Conservation (phyloP, 1,284 basidiomycete species). For the Cutaneotrichosporon dermatis region DNA sequence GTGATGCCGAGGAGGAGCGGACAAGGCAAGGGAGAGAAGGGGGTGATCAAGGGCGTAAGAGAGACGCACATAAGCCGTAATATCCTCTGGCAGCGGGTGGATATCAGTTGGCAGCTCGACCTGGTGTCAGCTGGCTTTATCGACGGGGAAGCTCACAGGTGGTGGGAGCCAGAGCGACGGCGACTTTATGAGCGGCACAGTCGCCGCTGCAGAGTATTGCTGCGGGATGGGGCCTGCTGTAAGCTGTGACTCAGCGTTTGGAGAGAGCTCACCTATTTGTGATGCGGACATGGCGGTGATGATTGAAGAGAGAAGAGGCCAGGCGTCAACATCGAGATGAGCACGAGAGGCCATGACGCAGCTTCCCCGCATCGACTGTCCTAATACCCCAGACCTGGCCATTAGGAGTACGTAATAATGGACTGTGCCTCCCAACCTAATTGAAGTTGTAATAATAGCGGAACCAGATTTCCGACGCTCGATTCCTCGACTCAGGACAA, state of each 20-base stretch:
- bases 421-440: too few species aligned
- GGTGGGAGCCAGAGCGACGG: constrained; percentile 80
- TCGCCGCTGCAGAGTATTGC: constrained; percentile 69
- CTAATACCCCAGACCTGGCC: too few species aligned
- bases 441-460: too few species aligned
- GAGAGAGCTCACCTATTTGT: constrained; percentile 17
- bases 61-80: constrained; percentile 71
- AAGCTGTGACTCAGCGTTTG: too few species aligned
- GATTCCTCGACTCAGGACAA: too few species aligned
- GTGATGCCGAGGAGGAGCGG: too few species aligned
- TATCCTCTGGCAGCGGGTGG: constrained; percentile 82
- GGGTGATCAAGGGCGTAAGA: constrained; percentile 15
- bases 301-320: background rate
- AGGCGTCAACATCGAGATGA: background rate
- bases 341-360: background rate
- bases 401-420: too few species aligned
- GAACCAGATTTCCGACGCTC: too few species aligned
- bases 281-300: constrained; percentile 5
- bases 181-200: constrained; percentile 81
- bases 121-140: constrained; percentile 49
- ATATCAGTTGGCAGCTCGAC: constrained; percentile 80
- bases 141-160: constrained; percentile 55
- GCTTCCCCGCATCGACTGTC: background rate
- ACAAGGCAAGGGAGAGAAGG: too few species aligned
- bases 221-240: constrained; percentile 42